Evolutionary conservation across 2,329 filamentous ascomycete species (phyloP).

Genomic region (Aspergillus intermedius): DNA sequence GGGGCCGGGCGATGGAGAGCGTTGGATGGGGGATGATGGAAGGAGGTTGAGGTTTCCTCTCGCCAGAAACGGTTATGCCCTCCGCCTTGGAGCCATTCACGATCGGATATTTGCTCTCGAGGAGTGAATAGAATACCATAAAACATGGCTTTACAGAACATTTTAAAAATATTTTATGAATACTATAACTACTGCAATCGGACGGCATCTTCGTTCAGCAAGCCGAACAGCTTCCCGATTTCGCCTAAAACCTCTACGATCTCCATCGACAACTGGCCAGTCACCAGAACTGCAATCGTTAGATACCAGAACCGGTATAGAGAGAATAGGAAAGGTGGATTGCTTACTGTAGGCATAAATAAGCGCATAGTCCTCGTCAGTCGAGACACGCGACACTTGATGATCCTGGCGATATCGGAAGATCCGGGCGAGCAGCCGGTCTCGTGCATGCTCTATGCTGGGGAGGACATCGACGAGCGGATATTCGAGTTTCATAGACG

Average conservation of each 20-base stretch:
- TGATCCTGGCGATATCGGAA: conserved; percentile 76
- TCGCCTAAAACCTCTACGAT: conserved; percentile 50
- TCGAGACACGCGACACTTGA: conserved; percentile 39
- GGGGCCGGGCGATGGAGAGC: conserved; percentile 3
- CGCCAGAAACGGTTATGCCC: background rate
- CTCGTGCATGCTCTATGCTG: conserved; percentile 70
- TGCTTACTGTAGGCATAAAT: conserved; percentile 77
- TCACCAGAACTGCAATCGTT: conserved; percentile 49
- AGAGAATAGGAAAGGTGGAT: background rate
- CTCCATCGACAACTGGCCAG: conserved; percentile 52
- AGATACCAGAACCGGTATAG: background rate
- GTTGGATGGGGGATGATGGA: conserved; percentile 21
- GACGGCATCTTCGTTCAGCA: conserved; percentile 55
- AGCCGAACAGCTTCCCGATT: conserved; percentile 55
- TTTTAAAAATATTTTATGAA: too few relatives aligned
- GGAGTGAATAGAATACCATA: too few relatives aligned
- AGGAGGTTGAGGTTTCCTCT: conserved; percentile 20
- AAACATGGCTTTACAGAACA: too few relatives aligned
- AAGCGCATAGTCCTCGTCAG: conserved; percentile 70
- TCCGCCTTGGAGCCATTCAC: too few relatives aligned
- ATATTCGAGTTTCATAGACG: conserved; percentile 89
- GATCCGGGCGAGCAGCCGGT: conserved; percentile 77
- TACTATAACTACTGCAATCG: conserved; percentile 34
- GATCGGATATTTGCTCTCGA: too few relatives aligned
- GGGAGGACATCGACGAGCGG: conserved; percentile 85